phyloP scores from a whole-genome alignment of 164 flowering plant genomes.

The Magnolia officinalis region DNA sequence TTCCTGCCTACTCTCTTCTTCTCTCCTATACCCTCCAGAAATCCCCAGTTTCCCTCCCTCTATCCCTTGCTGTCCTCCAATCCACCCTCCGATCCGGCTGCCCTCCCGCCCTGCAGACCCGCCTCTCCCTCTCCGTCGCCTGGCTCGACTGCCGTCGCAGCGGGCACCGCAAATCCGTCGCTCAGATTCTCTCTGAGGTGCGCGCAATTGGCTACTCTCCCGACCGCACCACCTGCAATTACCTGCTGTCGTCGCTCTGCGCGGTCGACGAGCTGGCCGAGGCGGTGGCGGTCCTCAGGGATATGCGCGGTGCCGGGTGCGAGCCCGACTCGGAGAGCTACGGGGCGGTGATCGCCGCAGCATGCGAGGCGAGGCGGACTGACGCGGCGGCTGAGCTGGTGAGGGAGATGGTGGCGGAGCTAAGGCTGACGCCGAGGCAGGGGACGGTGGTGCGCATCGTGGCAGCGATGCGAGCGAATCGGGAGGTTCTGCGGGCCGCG shows the following conservation, averaged over 20 bases:
- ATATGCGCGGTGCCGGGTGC: constrained; percentile 56
- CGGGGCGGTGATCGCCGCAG: constrained; percentile 39
- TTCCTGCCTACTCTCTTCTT: constrained; percentile 35
- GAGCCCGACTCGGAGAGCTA: constrained; percentile 64
- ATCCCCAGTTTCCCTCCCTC: constrained; percentile 50
- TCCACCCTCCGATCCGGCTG: constrained; percentile 67
- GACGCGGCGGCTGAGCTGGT: constrained; percentile 38
- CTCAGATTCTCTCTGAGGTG: constrained; percentile 46
- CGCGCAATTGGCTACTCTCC: constrained; percentile 53
- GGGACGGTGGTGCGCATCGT: constrained; percentile 37
- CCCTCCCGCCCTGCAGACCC: constrained; percentile 54
- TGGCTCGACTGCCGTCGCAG: constrained; percentile 40
- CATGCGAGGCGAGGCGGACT: constrained; percentile 36
- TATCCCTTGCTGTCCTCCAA: constrained; percentile 63
- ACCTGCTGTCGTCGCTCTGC: constrained; percentile 58
- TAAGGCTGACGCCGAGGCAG: constrained; percentile 52
- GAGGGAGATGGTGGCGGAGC: constrained; percentile 61
- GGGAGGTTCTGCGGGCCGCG: constrained; percentile 54
- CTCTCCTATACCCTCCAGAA: constrained; percentile 50
- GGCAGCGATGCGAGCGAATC: constrained; percentile 46
- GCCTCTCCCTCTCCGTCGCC: constrained; percentile 54
- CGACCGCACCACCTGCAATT: constrained; percentile 63
- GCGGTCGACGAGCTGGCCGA: constrained; percentile 50
- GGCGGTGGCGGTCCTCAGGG: constrained; percentile 47
- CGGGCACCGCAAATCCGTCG: constrained; percentile 22